These are phyloP conservation scores for Colletotrichum trifolii DNA, from an alignment of 2,329 filamentous ascomycete species.

Conservation along the genomic window DNA sequence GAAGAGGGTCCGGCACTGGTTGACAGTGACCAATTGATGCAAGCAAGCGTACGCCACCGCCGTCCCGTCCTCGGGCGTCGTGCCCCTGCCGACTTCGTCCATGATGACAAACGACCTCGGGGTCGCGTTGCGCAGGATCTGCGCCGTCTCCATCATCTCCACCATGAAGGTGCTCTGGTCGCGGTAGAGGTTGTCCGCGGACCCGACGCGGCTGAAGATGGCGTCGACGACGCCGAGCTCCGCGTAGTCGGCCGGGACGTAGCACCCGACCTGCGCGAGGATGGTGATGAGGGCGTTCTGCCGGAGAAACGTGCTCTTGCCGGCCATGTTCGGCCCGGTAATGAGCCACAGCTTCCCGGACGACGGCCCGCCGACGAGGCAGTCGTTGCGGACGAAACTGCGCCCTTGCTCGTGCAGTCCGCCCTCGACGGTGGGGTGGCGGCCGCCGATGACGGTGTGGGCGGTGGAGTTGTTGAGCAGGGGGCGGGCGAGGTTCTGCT, in stretches of 20 bases:
- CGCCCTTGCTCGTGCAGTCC: constrained; percentile 83
- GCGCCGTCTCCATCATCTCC: constrained; percentile 96
- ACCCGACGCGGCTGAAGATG: constrained; percentile 92
- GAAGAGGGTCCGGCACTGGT: constrained; percentile 84
- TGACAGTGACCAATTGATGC: constrained; percentile 82
- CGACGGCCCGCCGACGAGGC: constrained; percentile 76
- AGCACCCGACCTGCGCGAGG: constrained; percentile 90
- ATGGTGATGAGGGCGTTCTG: constrained; percentile 97
- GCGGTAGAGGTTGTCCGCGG: constrained; percentile 92
- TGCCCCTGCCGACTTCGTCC: constrained; percentile 97
- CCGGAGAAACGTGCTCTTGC: constrained; percentile 94
- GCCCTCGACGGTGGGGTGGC: constrained; percentile 92
- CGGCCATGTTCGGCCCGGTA: constrained; percentile 96
- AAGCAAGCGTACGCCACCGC: constrained; percentile 92
- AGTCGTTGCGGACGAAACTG: constrained; percentile 87
- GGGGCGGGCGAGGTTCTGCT: constrained; percentile 80
- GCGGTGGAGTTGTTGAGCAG: constrained; percentile 71
- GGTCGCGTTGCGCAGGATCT: constrained; percentile 88
- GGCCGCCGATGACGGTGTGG: constrained; percentile 84
- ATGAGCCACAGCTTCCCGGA: constrained; percentile 74
- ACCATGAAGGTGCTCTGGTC: constrained; percentile 99
- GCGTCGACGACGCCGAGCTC: constrained; percentile 94
- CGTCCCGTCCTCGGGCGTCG: constrained; percentile 90
- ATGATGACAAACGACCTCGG: constrained; percentile 91
- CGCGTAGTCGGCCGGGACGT: constrained; percentile 89